These are phyloP conservation scores for Epichloe brachyelytri DNA, from an alignment of 2,329 filamentous ascomycete species.

Conservation along the genomic window DNA sequence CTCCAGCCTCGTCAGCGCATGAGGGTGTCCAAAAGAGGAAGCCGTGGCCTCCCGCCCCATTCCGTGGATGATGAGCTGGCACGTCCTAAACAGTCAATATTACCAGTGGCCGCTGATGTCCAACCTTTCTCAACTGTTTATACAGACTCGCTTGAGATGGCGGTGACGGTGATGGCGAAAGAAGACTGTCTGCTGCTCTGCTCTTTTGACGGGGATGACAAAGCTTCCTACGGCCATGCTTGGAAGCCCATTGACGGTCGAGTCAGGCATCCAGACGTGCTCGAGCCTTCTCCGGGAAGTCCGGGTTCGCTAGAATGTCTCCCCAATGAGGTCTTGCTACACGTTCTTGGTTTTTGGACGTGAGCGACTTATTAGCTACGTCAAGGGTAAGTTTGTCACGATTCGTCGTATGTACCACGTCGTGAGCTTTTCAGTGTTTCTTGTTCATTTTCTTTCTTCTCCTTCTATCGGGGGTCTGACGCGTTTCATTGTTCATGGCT, in stretches of 20 bases:
- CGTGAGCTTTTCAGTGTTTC: not conserved
- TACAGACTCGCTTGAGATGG: not conserved
- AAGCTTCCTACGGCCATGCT: not conserved
- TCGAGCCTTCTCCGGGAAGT: not conserved
- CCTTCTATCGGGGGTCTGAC: no score
- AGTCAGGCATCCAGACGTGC: not conserved
- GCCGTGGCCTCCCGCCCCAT: not conserved
- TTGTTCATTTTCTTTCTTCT: not conserved
- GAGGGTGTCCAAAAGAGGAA: slow-evolving; percentile 1
- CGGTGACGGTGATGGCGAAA: not conserved
- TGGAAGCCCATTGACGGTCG: not conserved
- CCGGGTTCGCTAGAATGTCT: slow-evolving; percentile 25
- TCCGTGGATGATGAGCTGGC: slow-evolving; percentile 1
- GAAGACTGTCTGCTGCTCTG: not conserved
- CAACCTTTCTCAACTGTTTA: not conserved
- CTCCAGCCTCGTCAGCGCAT: not conserved
- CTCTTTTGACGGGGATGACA: not conserved
- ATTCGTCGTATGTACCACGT: not conserved
- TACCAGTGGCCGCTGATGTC: not conserved
- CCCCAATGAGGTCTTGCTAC: slow-evolving; percentile 43
- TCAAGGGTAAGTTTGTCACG: slow-evolving; percentile 37
- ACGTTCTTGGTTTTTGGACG: slow-evolving; percentile 43
- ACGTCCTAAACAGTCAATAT: not conserved
- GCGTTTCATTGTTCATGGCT: not conserved
- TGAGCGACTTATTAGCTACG: slow-evolving; percentile 40